Percentiles rank a stretch among this genome's conserved stretches.
phyloP scores from a whole-genome alignment of 768 basidiomycete genomes.

The Lentinula sp. region DNA sequence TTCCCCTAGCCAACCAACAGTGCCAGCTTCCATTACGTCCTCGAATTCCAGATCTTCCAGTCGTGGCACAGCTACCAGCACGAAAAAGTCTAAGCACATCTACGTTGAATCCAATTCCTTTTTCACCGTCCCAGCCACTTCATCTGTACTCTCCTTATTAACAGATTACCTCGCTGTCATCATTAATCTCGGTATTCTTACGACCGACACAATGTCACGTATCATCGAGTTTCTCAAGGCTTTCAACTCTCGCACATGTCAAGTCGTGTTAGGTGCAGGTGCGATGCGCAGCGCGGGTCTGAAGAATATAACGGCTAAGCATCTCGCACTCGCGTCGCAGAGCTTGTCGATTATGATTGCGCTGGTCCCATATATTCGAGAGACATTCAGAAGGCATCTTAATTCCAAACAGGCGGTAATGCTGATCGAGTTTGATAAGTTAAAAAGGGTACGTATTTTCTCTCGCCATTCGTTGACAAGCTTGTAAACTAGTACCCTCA shows the following conservation, averaged over 20 bases:
- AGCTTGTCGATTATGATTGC: conserved; percentile 91
- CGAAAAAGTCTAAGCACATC: conserved; percentile 48
- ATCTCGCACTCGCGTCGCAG: conserved; percentile 92
- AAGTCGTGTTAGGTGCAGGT: conserved; percentile 95
- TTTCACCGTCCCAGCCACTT: conserved; percentile 82
- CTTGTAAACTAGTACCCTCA: not conserved
- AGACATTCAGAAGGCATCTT: conserved; percentile 90
- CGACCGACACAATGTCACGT: conserved; percentile 92
- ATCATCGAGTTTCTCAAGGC: conserved; percentile 95
- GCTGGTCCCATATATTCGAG: conserved; percentile 92
- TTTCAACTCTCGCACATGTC: conserved; percentile 97
- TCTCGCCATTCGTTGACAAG: not conserved
- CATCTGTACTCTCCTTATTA: conserved; percentile 65
- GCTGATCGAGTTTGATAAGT: conserved; percentile 96
- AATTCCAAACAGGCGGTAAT: conserved; percentile 94
- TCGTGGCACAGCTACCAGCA: conserved; percentile 8
- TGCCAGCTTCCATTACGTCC: conserved; percentile 12
- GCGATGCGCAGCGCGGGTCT: conserved; percentile 98
- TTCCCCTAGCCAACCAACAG: conserved; percentile 8
- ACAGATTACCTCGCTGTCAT: conserved; percentile 85
- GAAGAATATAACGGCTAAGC: conserved; percentile 98
- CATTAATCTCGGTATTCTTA: conserved; percentile 81
- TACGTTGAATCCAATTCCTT: conserved; percentile 81
- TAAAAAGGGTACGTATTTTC: conserved; percentile 73
- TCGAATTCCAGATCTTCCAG: conserved; percentile 13